Evolutionary conservation across 2,329 filamentous ascomycete species (phyloP).

Genomic region (Cyphellophora attinorum): DNA sequence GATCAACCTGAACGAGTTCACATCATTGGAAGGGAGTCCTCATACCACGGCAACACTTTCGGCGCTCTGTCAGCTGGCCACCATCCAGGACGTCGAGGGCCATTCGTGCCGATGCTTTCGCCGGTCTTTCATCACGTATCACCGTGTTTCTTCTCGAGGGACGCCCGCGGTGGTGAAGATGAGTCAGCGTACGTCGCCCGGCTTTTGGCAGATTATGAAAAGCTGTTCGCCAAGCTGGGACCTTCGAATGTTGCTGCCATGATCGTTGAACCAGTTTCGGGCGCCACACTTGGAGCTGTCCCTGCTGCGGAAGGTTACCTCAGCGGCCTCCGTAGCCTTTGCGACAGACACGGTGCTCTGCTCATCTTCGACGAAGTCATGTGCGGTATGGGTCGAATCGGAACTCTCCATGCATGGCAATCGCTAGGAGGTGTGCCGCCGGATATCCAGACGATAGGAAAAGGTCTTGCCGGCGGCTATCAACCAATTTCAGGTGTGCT

Average conservation of each 20-base stretch:
- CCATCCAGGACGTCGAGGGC: slow-evolving; percentile 21
- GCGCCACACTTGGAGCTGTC: slow-evolving; percentile 42
- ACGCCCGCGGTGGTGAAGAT: slow-evolving; percentile 28
- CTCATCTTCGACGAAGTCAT: slow-evolving; percentile 61
- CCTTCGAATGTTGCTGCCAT: slow-evolving; percentile 39
- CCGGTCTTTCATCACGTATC: slow-evolving; percentile 13
- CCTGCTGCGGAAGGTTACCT: slow-evolving; percentile 45
- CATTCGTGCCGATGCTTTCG: slow-evolving; percentile 22
- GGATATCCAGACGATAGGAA: slow-evolving; percentile 51
- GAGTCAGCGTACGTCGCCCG: slow-evolving; percentile 30
- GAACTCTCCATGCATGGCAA: slow-evolving; percentile 48
- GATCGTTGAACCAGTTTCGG: slow-evolving; percentile 39
- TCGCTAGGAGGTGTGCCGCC: slow-evolving; percentile 40
- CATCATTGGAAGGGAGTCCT: slow-evolving; percentile 35
- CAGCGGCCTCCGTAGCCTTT: slow-evolving; percentile 40
- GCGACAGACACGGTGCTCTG: slow-evolving; percentile 55
- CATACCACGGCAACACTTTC: slow-evolving; percentile 43
- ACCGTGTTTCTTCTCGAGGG: slow-evolving; percentile 21
- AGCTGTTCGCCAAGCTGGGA: slow-evolving; percentile 35
- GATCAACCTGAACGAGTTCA: slow-evolving; percentile 24
- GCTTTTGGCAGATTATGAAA: slow-evolving; percentile 37
- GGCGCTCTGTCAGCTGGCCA: slow-evolving; percentile 32
- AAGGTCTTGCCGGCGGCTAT: slow-evolving; percentile 49
- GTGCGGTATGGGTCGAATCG: slow-evolving; percentile 47
- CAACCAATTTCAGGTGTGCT: slow-evolving; percentile 46